Evolutionary conservation across 768 basidiomycete species (phyloP), one percentile per base, ranked within the genome.

Genomic region (Auricularia heimuer): DNA sequence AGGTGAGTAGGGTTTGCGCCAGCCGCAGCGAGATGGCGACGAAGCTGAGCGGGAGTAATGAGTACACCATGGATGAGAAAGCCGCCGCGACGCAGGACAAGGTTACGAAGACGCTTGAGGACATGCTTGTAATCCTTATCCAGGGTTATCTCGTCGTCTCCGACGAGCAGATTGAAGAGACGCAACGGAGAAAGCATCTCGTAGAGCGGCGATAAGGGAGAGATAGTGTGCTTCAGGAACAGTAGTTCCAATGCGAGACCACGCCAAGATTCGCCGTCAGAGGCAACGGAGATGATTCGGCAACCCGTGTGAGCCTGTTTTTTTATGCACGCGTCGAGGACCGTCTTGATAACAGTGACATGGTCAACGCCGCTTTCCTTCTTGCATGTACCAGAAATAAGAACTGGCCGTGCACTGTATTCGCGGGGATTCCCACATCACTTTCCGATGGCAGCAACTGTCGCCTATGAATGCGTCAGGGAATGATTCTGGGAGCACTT

Each of bases 61-160:
- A 64, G 65, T 39, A 74, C n/a, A 4, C 69, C 72, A 61, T 69
- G 35, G 21, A 76, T 54, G 1, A 42, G 34, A 10, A 75, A 45
- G 2, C 77, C 77, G 1, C 44, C 39, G 0, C n/a, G 4, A 6
- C 75, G 71, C 11, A 78, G 65, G 8, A 72, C 18, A 11, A 71
- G 63, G 65, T 76, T 76, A 2, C 75, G 68, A 34, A 70, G 58
- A 0, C 72, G 69, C 66, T 78, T 77, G 62, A 76, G 65, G 42
- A 76, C 64, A 64, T 78, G 77, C 63, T 76, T 75, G 35, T 62
- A 73, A 63, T 77, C 77, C 54, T 76, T 77, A 44, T 78, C 76
- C 1, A 64, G 64, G 6, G 77, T 77, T 2, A 77, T n/a, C 54
- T 77, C 75, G 56, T 77, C 71, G 35, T 70, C 68, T 4, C 77